phyloP scores from a whole-genome alignment of 768 basidiomycete species.

The Lactarius hengduanensis region DNA sequence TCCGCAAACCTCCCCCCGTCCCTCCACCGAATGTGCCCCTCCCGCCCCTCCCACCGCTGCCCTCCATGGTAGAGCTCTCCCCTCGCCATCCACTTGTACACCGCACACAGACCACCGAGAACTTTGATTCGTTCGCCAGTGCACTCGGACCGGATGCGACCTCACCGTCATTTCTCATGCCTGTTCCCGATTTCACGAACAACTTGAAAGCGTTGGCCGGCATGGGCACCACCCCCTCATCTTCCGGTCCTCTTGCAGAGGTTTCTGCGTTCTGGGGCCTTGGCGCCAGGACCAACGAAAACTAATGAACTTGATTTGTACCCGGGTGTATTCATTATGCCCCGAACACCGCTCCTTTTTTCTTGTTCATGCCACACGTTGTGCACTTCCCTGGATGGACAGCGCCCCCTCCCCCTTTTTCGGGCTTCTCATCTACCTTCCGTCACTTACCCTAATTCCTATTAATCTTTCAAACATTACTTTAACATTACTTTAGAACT shows the following conservation, averaged over 20 bases:
- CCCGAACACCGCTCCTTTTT: background rate
- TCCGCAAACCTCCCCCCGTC: slow-evolving; percentile 26
- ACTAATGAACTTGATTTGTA: slow-evolving; percentile 4
- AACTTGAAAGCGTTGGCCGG: slow-evolving; percentile 14
- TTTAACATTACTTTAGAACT: background rate
- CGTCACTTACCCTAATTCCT: slow-evolving; percentile 4
- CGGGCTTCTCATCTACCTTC: background rate
- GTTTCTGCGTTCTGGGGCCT: slow-evolving; percentile 6
- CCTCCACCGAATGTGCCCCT: slow-evolving; percentile 27
- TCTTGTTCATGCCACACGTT: background rate
- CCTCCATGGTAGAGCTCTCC: background rate
- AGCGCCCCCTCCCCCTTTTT: background rate
- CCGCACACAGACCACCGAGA: slow-evolving; percentile 22
- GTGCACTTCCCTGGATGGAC: background rate
- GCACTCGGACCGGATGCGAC: background rate
- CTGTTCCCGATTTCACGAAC: slow-evolving; percentile 15
- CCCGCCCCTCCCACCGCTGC: slow-evolving; percentile 14
- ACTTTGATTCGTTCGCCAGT: slow-evolving; percentile 2
- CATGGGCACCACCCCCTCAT: slow-evolving; percentile 10
- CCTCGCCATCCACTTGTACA: slow-evolving; percentile 21
- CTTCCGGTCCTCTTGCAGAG: slow-evolving; percentile 14
- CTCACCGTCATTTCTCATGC: background rate
- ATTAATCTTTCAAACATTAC: slow-evolving; percentile 10
- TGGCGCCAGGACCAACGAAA: slow-evolving; percentile 17
- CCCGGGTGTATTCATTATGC: background rate